Evolutionary conservation across 2,329 filamentous ascomycete genomes (phyloP).

Genomic region (Cryphonectria radicalis): DNA sequence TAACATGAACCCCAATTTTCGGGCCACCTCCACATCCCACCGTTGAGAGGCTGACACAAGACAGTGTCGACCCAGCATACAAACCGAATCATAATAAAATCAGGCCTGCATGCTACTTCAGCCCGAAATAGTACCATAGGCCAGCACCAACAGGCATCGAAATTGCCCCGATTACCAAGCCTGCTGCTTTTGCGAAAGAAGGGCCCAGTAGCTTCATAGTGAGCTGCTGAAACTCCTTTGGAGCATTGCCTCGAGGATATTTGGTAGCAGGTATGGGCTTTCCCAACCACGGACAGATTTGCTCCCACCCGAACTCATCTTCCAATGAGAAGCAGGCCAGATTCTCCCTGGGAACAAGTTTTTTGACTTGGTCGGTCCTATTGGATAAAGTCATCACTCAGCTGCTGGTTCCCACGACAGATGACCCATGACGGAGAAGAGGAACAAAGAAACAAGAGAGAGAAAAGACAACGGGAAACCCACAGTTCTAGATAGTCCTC

Average conservation of each 20-base stretch:
- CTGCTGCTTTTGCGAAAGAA: conserved; percentile 9
- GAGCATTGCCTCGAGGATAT: conserved; percentile 39
- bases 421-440: neutral
- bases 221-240: conserved; percentile 34
- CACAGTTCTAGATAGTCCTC: conserved; percentile 3
- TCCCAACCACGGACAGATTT: conserved; percentile 41
- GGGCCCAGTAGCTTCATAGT: conserved; percentile 14
- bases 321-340: conserved; percentile 37
- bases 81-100: neutral
- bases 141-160: neutral
- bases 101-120: neutral
- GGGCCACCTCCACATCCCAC: neutral
- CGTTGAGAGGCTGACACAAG: neutral
- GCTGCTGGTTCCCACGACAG: neutral
- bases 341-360: conserved; percentile 35
- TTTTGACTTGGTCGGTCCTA: conserved; percentile 17
- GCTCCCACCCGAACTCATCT: conserved; percentile 42
- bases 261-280: conserved; percentile 35
- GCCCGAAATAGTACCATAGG: neutral
- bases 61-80: neutral
- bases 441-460: neutral
- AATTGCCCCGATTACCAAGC: neutral
- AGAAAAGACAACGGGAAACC: neutral
- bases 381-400: conserved; percentile 26
- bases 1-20: conserved; percentile 4